Conservation (phyloP, 495 filamentous ascomycete genomes). For the Glarea lozoyensis region DNA sequence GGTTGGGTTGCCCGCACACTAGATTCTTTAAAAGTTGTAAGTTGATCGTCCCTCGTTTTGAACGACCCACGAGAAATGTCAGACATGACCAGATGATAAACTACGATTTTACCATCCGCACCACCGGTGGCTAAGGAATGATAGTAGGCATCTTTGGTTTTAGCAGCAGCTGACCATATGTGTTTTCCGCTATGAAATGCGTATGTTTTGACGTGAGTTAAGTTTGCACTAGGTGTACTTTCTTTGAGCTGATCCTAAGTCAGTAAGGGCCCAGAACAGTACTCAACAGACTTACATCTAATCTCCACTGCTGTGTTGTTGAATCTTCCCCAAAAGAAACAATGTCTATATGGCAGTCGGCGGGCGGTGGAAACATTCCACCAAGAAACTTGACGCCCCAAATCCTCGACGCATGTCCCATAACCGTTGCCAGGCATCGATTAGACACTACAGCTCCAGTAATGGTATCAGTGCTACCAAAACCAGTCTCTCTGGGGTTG, state of each 20-base stretch:
- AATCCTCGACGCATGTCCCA: slow-evolving; percentile 83
- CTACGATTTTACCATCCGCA: slow-evolving; percentile 55
- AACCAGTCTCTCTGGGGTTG: slow-evolving; percentile 45
- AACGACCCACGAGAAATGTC: too few relatives aligned
- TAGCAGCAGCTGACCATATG: slow-evolving; percentile 68
- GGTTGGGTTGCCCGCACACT: too few relatives aligned
- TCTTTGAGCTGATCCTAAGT: too few relatives aligned
- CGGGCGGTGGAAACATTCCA: slow-evolving; percentile 12
- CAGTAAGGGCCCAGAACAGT: too few relatives aligned
- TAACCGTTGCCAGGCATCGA: slow-evolving; percentile 48
- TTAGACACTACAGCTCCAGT: neutral
- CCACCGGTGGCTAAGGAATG: slow-evolving; percentile 66
- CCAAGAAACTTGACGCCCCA: slow-evolving; percentile 70
- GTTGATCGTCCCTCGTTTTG: too few relatives aligned
- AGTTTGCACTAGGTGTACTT: slow-evolving; percentile 13
- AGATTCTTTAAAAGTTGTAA: too few relatives aligned
- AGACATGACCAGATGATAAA: neutral
- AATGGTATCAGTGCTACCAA: slow-evolving; percentile 22
- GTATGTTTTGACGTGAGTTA: slow-evolving; percentile 44
- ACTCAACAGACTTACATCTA: too few relatives aligned
- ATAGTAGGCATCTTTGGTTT: slow-evolving; percentile 18
- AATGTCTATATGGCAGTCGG: slow-evolving; percentile 30
- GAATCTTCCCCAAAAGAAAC: slow-evolving; percentile 77
- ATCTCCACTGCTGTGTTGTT: slow-evolving; percentile 59
- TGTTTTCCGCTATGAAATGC: slow-evolving; percentile 76